Conservation (phyloP, 495 filamentous ascomycete genomes). For the Hypomontagnella submonticulosa region DNA sequence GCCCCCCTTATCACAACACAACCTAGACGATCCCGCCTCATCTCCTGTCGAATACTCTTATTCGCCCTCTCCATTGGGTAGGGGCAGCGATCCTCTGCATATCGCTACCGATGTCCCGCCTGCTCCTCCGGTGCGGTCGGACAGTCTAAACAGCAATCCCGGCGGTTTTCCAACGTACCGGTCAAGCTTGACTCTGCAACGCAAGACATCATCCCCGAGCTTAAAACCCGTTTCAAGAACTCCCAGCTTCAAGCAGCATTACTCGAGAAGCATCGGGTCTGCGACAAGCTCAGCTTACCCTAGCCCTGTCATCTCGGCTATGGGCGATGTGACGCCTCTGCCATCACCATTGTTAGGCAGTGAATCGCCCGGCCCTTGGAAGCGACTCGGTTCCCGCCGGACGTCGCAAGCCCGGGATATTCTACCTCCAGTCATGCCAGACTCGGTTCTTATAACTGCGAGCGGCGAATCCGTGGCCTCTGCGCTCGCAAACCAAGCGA, state of each 20-base stretch:
- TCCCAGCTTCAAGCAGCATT: conserved; percentile 58
- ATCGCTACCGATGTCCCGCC: conserved; percentile 53
- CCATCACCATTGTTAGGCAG: conserved; percentile 83
- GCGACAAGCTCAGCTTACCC: conserved; percentile 57
- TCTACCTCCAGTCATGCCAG: conserved; percentile 52
- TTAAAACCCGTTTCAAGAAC: conserved; percentile 58
- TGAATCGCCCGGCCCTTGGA: conserved; percentile 81
- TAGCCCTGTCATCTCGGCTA: conserved; percentile 77
- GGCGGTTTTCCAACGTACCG: conserved; percentile 45
- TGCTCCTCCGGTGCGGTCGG: conserved; percentile 37
- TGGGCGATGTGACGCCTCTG: conserved; percentile 91
- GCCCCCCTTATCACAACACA: conserved; percentile 37
- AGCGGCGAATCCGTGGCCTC: conserved; percentile 63
- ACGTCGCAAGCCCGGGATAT: conserved; percentile 51
- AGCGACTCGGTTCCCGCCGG: conserved; percentile 57
- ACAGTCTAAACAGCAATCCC: conserved; percentile 41
- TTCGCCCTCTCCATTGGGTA: conserved; percentile 33
- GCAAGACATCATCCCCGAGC: conserved; percentile 55
- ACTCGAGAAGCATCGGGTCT: conserved; percentile 53
- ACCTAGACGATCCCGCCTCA: conserved; percentile 27
- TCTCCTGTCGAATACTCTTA: conserved; percentile 30
- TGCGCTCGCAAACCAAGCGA: conserved; percentile 59
- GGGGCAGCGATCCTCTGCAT: conserved; percentile 41
- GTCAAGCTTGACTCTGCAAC: conserved; percentile 46
- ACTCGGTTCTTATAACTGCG: conserved; percentile 57